These are phyloP conservation scores for Suillus cothurnatus DNA, from an alignment of 768 basidiomycete species.

Conservation along the genomic window DNA sequence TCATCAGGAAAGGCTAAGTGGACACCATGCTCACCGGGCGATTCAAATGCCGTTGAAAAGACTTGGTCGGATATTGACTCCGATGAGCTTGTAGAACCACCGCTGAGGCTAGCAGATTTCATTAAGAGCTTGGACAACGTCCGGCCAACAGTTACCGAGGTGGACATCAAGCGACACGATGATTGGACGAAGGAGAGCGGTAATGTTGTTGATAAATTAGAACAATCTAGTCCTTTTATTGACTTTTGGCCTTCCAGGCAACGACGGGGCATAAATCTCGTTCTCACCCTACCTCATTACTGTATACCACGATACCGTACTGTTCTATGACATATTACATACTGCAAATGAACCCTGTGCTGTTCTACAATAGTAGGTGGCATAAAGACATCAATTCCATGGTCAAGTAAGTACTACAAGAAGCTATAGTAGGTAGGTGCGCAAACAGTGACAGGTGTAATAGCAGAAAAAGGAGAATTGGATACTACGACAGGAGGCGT, in stretches of 20 bases:
- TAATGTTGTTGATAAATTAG: slow-evolving; percentile 36
- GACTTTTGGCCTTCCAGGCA: slow-evolving; percentile 19
- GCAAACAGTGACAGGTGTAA: neutral
- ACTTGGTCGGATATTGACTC: slow-evolving; percentile 86
- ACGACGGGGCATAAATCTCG: slow-evolving; percentile 34
- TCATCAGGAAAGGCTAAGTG: slow-evolving; percentile 51
- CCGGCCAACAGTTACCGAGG: slow-evolving; percentile 85
- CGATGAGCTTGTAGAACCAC: slow-evolving; percentile 90
- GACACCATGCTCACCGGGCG: slow-evolving; percentile 98
- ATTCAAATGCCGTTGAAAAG: slow-evolving; percentile 82
- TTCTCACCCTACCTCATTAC: slow-evolving; percentile 9
- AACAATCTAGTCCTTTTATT: neutral
- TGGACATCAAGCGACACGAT: slow-evolving; percentile 84
- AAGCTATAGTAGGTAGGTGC: slow-evolving; percentile 23
- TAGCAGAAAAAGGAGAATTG: slow-evolving; percentile 9
- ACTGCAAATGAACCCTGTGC: neutral
- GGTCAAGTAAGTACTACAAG: slow-evolving; percentile 18
- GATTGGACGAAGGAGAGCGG: slow-evolving; percentile 87
- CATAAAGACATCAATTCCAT: slow-evolving; percentile 1
- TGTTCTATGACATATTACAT: neutral
- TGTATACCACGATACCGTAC: slow-evolving; percentile 2
- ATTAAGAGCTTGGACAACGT: slow-evolving; percentile 76
- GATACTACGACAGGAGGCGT: slow-evolving; percentile 14
- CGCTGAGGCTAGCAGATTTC: slow-evolving; percentile 78
- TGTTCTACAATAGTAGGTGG: neutral